phyloP scores from a whole-genome alignment of 163 green algal species.

The Chloroidium sp. region DNA sequence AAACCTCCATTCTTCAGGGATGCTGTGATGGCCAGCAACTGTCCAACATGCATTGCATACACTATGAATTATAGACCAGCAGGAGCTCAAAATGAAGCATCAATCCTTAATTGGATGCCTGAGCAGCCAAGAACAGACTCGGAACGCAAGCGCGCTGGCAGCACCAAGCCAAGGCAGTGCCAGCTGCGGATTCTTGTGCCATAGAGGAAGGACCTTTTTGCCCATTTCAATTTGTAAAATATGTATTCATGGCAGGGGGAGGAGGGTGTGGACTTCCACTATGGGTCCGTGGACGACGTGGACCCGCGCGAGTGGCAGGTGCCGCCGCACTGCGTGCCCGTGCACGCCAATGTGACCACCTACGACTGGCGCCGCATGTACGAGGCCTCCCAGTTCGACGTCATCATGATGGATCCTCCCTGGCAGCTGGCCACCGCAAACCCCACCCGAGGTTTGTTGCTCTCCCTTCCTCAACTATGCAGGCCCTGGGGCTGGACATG shows the following conservation, averaged over 20 bases:
- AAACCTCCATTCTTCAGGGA: too few species aligned
- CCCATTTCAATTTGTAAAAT: too few species aligned
- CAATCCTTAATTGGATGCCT: too few species aligned
- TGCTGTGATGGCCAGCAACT: too few species aligned
- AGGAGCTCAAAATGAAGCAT: too few species aligned
- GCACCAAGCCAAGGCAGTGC: too few species aligned
- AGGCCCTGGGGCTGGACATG: too few species aligned
- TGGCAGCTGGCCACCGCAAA: conserved; percentile 92
- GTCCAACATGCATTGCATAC: too few species aligned
- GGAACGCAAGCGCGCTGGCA: neutral
- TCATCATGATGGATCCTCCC: conserved; percentile 94
- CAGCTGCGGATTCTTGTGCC: too few species aligned
- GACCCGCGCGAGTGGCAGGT: conserved; percentile 79
- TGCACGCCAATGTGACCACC: conserved; percentile 85
- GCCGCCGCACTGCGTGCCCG: conserved; percentile 79
- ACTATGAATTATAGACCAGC: too few species aligned
- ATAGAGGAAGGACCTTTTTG: too few species aligned
- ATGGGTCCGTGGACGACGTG: conserved; percentile 57
- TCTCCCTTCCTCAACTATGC: neutral
- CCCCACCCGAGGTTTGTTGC: conserved; percentile 56
- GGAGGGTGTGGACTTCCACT: conserved; percentile 21
- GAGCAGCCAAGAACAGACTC: neutral
- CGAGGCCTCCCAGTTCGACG: conserved; percentile 66
- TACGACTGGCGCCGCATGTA: conserved; percentile 78
- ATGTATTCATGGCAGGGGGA: neutral